Percentiles rank a stretch among this genome's conserved stretches.
Conservation (phyloP, 495 filamentous ascomycete genomes). For the Daldinia loculata region DNA sequence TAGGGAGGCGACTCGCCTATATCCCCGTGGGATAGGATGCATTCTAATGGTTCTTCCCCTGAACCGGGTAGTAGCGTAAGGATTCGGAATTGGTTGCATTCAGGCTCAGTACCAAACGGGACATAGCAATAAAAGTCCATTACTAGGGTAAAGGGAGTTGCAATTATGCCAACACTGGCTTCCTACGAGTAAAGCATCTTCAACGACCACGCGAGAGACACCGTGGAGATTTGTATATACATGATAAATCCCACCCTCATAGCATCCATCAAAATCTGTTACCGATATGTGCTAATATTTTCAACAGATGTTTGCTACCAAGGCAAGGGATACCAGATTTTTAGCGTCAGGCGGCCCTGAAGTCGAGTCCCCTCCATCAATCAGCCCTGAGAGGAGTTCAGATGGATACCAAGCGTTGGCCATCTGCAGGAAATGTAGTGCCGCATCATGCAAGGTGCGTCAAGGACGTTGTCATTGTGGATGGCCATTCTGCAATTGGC, state of each 20-base stretch:
- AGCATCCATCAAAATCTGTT: not conserved
- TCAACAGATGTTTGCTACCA: constrained; percentile 15
- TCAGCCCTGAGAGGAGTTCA: not conserved
- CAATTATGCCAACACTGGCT: not conserved
- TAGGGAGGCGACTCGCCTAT: constrained; percentile 38
- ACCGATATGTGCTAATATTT: not conserved
- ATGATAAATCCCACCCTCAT: not conserved
- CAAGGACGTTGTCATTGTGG: not conserved
- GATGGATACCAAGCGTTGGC: not conserved
- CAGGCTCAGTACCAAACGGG: constrained; percentile 30
- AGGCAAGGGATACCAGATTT: constrained; percentile 5
- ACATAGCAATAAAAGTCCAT: constrained; percentile 38
- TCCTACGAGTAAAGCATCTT: not conserved
- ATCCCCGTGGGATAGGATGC: constrained; percentile 26
- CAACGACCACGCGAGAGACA: not conserved
- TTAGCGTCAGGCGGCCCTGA: not conserved
- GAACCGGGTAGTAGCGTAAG: constrained; percentile 31
- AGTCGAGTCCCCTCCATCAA: not conserved
- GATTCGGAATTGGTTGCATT: constrained; percentile 30
- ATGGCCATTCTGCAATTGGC: not conserved
- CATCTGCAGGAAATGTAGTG: constrained; percentile 11
- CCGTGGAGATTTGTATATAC: not conserved
- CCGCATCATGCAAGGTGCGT: constrained; percentile 18
- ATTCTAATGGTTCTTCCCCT: constrained; percentile 22
- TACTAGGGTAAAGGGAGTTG: not conserved